Percentiles rank a stretch among this genome's conserved stretches.
Evolutionary conservation across 257 asterid species (phyloP).

Genomic region (Eucommia ulmoides): DNA sequence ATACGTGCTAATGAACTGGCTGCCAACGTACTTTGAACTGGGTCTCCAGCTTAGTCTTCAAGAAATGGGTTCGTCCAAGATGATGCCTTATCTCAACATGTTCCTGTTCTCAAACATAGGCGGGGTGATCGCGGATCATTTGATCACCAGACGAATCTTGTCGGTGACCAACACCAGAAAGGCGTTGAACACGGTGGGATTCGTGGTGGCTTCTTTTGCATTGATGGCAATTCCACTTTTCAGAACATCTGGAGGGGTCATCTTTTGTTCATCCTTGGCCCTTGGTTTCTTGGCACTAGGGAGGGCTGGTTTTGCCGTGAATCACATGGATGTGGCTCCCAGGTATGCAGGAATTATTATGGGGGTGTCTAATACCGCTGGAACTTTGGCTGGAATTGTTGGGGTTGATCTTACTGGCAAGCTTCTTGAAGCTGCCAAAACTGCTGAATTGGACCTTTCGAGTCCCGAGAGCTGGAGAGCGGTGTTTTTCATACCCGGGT

Average conservation of each 20-base stretch:
- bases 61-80: conserved; percentile 94
- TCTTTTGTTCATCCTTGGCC: conserved; percentile 72
- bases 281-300: conserved; percentile 90
- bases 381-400: conserved; percentile 81
- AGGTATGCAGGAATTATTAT: conserved; percentile 87
- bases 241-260: conserved; percentile 61
- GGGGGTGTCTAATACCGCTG: conserved; percentile 96
- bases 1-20: conserved; percentile 95
- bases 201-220: conserved; percentile 64
- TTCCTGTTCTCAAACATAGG: conserved; percentile 81
- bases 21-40: conserved; percentile 80
- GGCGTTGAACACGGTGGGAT: conserved; percentile 66
- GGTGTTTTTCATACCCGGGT: conserved; percentile 68
- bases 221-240: conserved; percentile 60
- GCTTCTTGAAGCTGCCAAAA: conserved; percentile 76
- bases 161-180: conserved; percentile 71
- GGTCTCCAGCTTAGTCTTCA: conserved; percentile 78
- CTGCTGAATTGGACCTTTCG: conserved; percentile 51
- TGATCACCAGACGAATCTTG: conserved; percentile 43
- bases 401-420: conserved; percentile 91
- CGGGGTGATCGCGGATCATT: conserved; percentile 74
- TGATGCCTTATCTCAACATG: conserved; percentile 88
- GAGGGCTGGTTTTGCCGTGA: conserved; percentile 94
- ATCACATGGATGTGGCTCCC: conserved; percentile 95
- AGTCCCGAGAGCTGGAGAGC: conserved; percentile 79